Conservation (phyloP, 2,329 filamentous ascomycete species). For the Colletotrichum brevisporum region DNA sequence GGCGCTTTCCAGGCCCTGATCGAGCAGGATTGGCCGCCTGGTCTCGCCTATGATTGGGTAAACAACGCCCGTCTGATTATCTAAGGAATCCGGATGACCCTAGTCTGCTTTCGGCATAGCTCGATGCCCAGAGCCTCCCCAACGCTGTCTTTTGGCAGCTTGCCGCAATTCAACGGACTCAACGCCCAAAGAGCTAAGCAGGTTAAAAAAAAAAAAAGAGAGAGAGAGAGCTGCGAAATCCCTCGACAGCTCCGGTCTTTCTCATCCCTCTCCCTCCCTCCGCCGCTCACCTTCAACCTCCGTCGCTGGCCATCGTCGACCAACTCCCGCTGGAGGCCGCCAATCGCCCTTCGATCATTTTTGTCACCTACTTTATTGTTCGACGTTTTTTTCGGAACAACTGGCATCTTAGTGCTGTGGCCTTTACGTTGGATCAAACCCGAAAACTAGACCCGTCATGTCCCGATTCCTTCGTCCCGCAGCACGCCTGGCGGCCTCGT, state of each 20-base stretch:
- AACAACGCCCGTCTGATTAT: conserved; percentile 24
- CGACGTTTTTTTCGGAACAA: conserved; percentile 7
- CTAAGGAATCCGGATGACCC: not conserved
- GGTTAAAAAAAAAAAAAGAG: conserved; percentile 10
- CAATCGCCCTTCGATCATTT: conserved; percentile 4
- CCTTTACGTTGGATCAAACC: conserved; percentile 18
- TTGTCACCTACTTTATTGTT: not conserved
- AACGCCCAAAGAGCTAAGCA: conserved; percentile 41
- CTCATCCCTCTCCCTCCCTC: conserved; percentile 35
- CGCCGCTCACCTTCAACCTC: conserved; percentile 36
- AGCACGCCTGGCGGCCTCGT: conserved; percentile 62
- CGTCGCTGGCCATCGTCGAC: conserved; percentile 40
- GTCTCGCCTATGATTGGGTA: conserved; percentile 13
- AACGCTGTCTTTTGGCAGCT: conserved; percentile 41
- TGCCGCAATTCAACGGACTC: conserved; percentile 44
- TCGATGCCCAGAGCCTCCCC: conserved; percentile 33
- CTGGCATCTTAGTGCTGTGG: conserved; percentile 24
- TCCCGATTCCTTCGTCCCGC: conserved; percentile 67
- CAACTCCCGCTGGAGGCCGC: conserved; percentile 31
- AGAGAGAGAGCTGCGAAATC: conserved; percentile 42
- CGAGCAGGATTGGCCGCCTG: conserved; percentile 2
- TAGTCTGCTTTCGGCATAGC: conserved; percentile 22
- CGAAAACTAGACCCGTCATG: conserved; percentile 51
- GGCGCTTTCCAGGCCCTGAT: not conserved
- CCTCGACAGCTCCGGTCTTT: conserved; percentile 41